A percentile compares a stretch with the other conserved stretches of the same genome.
These are phyloP conservation scores for Russula vinacea DNA, from an alignment of 768 basidiomycete species.

Conservation along the genomic window DNA sequence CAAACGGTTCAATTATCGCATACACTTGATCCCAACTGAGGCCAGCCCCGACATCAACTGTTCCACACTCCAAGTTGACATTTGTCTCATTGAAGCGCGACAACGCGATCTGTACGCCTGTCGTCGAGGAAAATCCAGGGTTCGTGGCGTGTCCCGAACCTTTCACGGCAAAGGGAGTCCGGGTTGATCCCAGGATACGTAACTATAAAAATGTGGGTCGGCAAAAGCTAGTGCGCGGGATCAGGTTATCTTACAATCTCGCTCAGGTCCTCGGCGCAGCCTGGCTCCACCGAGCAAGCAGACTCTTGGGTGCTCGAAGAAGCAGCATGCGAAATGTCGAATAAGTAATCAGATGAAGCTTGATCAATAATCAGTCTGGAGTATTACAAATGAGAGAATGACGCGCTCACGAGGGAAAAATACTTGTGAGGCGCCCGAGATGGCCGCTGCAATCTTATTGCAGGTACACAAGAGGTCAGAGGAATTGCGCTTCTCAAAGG, in stretches of 20 bases:
- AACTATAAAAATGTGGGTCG: background rate
- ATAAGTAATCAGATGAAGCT: constrained; percentile 16
- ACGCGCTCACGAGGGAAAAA: background rate
- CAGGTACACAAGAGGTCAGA: background rate
- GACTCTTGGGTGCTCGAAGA: constrained; percentile 14
- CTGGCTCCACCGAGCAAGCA: constrained; percentile 28
- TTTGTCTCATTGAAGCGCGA: constrained; percentile 25
- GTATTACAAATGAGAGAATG: background rate
- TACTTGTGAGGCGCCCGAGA: constrained; percentile 7
- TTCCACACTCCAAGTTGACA: background rate
- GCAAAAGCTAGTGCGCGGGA: constrained; percentile 1
- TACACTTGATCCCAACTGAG: constrained; percentile 27
- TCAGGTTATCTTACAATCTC: constrained; percentile 18
- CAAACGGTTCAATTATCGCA: constrained; percentile 17
- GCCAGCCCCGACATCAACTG: background rate
- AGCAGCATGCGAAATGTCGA: constrained; percentile 15
- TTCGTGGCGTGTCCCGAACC: constrained; percentile 10
- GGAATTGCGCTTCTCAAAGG: background rate
- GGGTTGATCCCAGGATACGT: background rate
- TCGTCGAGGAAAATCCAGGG: constrained; percentile 33
- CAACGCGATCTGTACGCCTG: constrained; percentile 33
- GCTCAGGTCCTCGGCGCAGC: constrained; percentile 20
- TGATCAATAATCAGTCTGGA: background rate
- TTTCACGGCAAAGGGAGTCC: constrained; percentile 4
- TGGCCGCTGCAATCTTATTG: background rate